A percentile compares a stretch with the other conserved stretches of the same genome.
Evolutionary conservation across 208 protist genomes (phyloP).

Genomic region (Trypanosoma avium): DNA sequence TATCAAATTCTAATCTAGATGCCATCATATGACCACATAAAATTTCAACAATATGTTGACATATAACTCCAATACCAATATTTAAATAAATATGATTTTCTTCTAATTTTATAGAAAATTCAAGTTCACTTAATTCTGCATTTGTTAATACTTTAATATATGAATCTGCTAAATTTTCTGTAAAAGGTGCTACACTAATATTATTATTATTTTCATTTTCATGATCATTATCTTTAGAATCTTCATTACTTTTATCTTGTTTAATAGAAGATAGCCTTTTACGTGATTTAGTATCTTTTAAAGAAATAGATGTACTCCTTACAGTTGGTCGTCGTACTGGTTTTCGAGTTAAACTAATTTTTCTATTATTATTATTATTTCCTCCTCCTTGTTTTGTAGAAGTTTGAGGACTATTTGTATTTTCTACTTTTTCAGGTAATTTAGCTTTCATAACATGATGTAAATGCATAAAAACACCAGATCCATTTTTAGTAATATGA

Average conservation of each 20-base stretch:
- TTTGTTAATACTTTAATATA: neutral
- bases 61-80: slow-evolving; percentile 44
- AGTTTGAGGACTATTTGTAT: neutral
- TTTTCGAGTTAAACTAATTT: neutral
- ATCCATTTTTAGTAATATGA: slow-evolving; percentile 20
- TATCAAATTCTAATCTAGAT: slow-evolving; percentile 34
- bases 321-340: neutral
- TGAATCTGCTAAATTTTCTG: too few species aligned
- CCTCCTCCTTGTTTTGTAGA: neutral
- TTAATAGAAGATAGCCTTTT: neutral
- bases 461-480: slow-evolving; percentile 24
- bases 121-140: neutral
- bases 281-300: neutral
- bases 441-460: slow-evolving; percentile 10
- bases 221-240: too few species aligned
- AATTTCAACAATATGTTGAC: slow-evolving; percentile 68
- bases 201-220: neutral
- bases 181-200: too few species aligned
- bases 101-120: slow-evolving; percentile 38
- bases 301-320: neutral
- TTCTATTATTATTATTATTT: neutral
- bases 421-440: neutral
- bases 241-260: neutral
- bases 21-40: slow-evolving; percentile 34
- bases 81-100: slow-evolving; percentile 68